These are phyloP conservation scores for Diaporthe citriasiana DNA, from an alignment of 2,329 filamentous ascomycete genomes.

Conservation along the genomic window DNA sequence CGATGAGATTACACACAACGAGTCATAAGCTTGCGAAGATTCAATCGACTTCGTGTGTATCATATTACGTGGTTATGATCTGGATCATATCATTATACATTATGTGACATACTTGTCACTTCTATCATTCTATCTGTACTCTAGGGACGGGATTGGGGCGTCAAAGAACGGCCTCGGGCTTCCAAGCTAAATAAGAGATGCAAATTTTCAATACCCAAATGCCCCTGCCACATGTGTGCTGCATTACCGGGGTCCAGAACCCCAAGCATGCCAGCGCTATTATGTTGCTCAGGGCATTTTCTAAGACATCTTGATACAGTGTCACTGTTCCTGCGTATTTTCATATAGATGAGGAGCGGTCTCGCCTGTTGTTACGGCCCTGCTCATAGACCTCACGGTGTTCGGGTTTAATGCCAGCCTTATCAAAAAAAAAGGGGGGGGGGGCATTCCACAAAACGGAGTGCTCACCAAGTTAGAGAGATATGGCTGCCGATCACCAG, in stretches of 20 bases:
- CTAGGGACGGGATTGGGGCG: neutral
- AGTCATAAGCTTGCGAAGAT: neutral
- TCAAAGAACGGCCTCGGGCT: neutral
- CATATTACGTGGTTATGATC: neutral
- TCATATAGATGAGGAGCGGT: neutral
- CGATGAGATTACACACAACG: neutral
- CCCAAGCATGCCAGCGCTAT: neutral
- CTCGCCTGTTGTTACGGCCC: neutral
- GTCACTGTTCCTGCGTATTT: neutral
- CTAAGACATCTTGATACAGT: neutral
- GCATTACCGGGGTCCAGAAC: neutral
- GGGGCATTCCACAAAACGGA: neutral
- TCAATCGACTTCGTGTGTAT: neutral
- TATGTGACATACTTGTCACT: neutral
- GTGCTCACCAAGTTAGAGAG: slow-evolving; percentile 53
- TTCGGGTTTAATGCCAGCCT: neutral
- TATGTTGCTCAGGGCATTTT: too few species aligned
- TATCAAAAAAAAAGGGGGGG: neutral
- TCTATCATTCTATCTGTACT: slow-evolving; percentile 1
- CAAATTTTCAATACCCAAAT: neutral
- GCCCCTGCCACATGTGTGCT: neutral
- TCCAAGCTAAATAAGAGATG: neutral
- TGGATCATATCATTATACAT: neutral
- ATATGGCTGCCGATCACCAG: slow-evolving; percentile 56
- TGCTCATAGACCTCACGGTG: neutral